phyloP scores from a whole-genome alignment of 2,329 filamentous ascomycete genomes.

The Fonsecaea multimorphosa region DNA sequence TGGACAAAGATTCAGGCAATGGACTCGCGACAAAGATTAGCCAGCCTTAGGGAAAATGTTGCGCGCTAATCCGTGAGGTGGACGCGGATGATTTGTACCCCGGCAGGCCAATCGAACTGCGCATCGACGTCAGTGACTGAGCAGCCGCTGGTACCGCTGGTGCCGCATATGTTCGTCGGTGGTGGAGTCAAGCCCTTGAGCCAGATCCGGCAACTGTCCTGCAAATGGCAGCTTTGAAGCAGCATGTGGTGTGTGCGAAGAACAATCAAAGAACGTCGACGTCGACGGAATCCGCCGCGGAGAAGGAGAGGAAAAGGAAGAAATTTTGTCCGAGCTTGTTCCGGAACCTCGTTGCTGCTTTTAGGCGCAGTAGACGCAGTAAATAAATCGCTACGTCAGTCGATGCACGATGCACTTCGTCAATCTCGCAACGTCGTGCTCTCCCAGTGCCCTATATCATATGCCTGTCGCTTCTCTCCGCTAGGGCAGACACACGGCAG shows the following conservation, averaged over 20 bases:
- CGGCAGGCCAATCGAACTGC: constrained; percentile 1
- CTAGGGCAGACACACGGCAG: no score
- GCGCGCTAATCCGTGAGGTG: constrained; percentile 12
- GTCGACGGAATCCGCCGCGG: not conserved
- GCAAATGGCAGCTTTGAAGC: not conserved
- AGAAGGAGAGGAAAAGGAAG: not conserved
- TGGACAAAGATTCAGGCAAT: constrained; percentile 28
- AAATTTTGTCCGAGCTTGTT: constrained; percentile 11
- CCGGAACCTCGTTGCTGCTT: not conserved
- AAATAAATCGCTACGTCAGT: not conserved
- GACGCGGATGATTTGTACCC: not conserved
- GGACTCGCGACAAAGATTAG: constrained; percentile 18
- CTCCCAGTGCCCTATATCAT: not conserved
- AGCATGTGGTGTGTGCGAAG: not conserved
- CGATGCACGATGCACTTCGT: no score
- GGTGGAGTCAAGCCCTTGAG: not conserved
- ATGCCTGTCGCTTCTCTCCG: no score
- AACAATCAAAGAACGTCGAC: not conserved
- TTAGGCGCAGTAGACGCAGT: not conserved
- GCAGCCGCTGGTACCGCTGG: no score
- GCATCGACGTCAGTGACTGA: constrained; percentile 11
- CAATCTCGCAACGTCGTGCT: not conserved
- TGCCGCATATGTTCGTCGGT: not conserved
- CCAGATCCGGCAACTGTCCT: not conserved
- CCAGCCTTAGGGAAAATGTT: constrained; percentile 24